phyloP scores from a whole-genome alignment of 1,284 basidiomycete species.

The Ceratobasidium sp. region DNA sequence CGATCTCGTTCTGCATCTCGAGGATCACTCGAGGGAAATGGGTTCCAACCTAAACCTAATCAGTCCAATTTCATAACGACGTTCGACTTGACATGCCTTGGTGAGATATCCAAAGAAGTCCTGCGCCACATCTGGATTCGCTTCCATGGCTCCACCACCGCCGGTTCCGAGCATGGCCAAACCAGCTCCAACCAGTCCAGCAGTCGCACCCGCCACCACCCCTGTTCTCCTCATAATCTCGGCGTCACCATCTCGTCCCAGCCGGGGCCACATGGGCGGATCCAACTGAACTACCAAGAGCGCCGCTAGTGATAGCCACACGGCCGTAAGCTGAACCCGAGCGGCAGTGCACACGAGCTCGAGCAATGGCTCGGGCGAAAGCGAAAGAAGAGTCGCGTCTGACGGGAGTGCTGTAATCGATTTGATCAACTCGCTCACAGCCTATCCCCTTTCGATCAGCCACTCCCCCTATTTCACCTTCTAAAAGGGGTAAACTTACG shows the following conservation, averaged over 20 bases:
- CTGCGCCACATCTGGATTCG: slow-evolving; percentile 87
- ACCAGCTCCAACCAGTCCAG: slow-evolving; percentile 67
- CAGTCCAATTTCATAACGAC: slow-evolving; percentile 1
- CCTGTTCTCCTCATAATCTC: slow-evolving; percentile 51
- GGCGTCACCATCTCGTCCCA: slow-evolving; percentile 54
- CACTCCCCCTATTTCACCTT: neutral
- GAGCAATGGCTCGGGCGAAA: slow-evolving; percentile 79
- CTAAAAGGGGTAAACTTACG: slow-evolving; percentile 57
- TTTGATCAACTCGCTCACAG: slow-evolving; percentile 79
- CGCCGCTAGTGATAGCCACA: slow-evolving; percentile 82
- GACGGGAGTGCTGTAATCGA: slow-evolving; percentile 75
- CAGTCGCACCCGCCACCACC: slow-evolving; percentile 63
- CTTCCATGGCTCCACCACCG: slow-evolving; percentile 65
- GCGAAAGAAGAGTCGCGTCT: slow-evolving; percentile 77
- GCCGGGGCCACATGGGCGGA: slow-evolving; percentile 64
- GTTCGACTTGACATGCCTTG: slow-evolving; percentile 53
- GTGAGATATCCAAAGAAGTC: slow-evolving; percentile 85
- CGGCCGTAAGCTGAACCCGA: slow-evolving; percentile 74
- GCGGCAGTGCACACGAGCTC: slow-evolving; percentile 78
- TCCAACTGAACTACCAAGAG: slow-evolving; percentile 82
- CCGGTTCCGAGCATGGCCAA: slow-evolving; percentile 62
- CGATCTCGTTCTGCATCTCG: slow-evolving; percentile 66
- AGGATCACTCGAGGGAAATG: slow-evolving; percentile 78
- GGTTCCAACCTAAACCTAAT: slow-evolving; percentile 63
- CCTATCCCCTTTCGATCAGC: slow-evolving; percentile 53